Evolutionary conservation across 768 basidiomycete species (phyloP).

Genomic region (Hygrocybe coccinea): DNA sequence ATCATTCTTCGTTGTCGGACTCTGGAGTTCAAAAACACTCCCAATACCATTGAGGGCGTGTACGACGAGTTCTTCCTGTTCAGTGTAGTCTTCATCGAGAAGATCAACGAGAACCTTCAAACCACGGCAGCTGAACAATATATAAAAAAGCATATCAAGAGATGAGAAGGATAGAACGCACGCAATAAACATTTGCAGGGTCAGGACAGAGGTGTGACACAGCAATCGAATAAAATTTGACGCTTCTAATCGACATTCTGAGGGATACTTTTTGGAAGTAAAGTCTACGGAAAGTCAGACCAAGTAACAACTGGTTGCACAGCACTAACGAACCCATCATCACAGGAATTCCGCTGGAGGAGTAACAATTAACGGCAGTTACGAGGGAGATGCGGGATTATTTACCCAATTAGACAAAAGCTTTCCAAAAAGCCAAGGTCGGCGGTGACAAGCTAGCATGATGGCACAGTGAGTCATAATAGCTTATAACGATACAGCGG

Average conservation of each 20-base stretch:
- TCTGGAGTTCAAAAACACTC: constrained; percentile 93
- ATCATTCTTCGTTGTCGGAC: constrained; percentile 95
- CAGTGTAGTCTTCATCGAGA: constrained; percentile 91
- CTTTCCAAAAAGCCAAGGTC: constrained; percentile 89
- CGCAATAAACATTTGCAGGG: constrained; percentile 99
- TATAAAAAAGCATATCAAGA: neutral
- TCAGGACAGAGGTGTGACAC: constrained; percentile 88
- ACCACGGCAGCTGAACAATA: constrained; percentile 72
- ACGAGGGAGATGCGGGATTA: constrained; percentile 1
- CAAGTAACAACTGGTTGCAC: neutral
- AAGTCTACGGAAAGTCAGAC: constrained; percentile 50
- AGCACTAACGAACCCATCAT: constrained; percentile 68
- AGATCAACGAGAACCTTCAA: constrained; percentile 92
- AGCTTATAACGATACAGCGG: neutral
- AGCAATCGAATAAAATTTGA: constrained; percentile 91
- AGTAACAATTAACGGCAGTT: constrained; percentile 1
- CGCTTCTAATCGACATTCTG: constrained; percentile 91
- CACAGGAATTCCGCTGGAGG: constrained; percentile 81
- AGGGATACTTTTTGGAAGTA: constrained; percentile 89
- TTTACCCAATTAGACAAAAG: constrained; percentile 85
- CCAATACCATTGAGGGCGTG: constrained; percentile 93
- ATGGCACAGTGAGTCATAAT: constrained; percentile 31
- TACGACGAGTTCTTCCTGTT: constrained; percentile 85
- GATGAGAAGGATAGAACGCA: constrained; percentile 41
- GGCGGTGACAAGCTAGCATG: constrained; percentile 51